A percentile compares a stretch with the other conserved stretches of the same genome.
These are phyloP conservation scores for Lactarius deliciosus DNA, from an alignment of 768 basidiomycete species.

Conservation along the genomic window DNA sequence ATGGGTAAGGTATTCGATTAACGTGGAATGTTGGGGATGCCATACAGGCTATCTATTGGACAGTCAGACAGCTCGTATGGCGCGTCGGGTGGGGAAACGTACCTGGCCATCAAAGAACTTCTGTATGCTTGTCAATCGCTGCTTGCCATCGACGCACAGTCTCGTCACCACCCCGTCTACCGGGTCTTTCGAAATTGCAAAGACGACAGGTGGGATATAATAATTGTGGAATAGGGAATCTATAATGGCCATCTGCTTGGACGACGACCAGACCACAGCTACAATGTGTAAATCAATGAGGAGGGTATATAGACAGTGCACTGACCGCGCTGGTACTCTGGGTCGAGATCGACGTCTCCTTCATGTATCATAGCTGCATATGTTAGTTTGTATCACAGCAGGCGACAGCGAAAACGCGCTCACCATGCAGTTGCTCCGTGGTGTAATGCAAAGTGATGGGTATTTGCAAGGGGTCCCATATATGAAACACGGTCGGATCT, in stretches of 20 bases:
- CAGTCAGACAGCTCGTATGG: not conserved
- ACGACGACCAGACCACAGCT: slow-evolving; percentile 80
- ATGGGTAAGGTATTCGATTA: not conserved
- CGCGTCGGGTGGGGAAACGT: not conserved
- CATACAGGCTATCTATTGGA: slow-evolving; percentile 54
- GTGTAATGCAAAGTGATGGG: slow-evolving; percentile 31
- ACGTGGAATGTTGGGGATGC: slow-evolving; percentile 23
- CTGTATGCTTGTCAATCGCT: slow-evolving; percentile 71
- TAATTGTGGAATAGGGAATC: slow-evolving; percentile 79
- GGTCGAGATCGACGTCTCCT: slow-evolving; percentile 67
- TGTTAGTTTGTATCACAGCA: too few species aligned
- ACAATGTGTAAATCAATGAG: not conserved
- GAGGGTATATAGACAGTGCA: slow-evolving; percentile 13
- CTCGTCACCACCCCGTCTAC: slow-evolving; percentile 43
- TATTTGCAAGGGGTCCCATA: slow-evolving; percentile 29
- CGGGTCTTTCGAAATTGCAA: slow-evolving; percentile 42
- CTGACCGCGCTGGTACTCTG: slow-evolving; percentile 70
- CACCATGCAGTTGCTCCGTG: slow-evolving; percentile 32
- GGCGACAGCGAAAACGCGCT: slow-evolving; percentile 1
- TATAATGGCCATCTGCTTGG: slow-evolving; percentile 71
- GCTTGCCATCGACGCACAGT: slow-evolving; percentile 78
- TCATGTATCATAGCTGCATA: slow-evolving; percentile 60
- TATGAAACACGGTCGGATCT: slow-evolving; percentile 27
- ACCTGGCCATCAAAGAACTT: slow-evolving; percentile 74
- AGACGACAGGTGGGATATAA: slow-evolving; percentile 80